Conservation (phyloP, 2,329 filamentous ascomycete species). For the Sporothrix luriei region DNA sequence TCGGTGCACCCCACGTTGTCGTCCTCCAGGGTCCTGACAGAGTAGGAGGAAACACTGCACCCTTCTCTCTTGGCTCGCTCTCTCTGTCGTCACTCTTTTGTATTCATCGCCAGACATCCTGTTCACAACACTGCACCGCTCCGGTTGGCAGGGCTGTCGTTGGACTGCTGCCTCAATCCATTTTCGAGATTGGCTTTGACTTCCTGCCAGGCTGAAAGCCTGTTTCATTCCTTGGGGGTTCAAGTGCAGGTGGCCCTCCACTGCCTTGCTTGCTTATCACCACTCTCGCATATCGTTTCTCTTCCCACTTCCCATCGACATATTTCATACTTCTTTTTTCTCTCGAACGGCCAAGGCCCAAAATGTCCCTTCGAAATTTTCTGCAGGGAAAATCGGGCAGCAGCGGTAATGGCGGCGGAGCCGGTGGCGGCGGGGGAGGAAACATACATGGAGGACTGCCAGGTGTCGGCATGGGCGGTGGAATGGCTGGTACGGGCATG, state of each 20-base stretch:
- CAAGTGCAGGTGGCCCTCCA: neutral
- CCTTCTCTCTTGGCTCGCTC: neutral
- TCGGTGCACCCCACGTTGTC: too few species aligned
- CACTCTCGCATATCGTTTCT: neutral
- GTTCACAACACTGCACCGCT: neutral
- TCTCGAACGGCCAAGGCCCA: neutral
- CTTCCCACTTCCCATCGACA: neutral
- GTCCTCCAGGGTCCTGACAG: neutral
- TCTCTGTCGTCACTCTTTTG: constrained; percentile 15
- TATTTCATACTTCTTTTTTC: neutral
- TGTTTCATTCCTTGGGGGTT: neutral
- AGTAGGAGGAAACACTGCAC: neutral
- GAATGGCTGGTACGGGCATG: neutral
- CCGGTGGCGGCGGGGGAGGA: neutral
- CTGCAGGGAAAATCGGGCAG: neutral
- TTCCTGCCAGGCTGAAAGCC: neutral
- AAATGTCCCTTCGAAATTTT: constrained; percentile 1
- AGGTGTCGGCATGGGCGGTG: neutral
- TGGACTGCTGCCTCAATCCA: neutral
- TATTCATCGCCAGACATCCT: neutral
- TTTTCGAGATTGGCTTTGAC: constrained; percentile 10
- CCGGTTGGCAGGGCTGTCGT: neutral
- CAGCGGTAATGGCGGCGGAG: neutral
- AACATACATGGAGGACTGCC: neutral
- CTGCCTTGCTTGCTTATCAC: neutral